Percentiles rank a stretch among this genome's conserved stretches.
phyloP scores from a whole-genome alignment of 495 filamentous ascomycete species.

The Penicillium antarcticum region DNA sequence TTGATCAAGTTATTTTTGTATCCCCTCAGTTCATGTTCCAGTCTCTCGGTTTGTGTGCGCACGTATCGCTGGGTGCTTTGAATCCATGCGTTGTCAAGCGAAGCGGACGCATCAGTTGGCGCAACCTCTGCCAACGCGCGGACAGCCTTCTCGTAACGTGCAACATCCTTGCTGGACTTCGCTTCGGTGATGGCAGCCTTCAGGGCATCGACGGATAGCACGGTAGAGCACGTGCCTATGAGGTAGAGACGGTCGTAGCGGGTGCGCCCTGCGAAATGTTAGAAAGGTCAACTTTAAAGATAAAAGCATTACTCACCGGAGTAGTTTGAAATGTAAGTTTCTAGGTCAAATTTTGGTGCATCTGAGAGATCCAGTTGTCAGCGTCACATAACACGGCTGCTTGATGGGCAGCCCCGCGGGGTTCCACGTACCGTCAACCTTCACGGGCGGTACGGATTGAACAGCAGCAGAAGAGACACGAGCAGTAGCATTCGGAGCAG shows the following conservation, averaged over 20 bases:
- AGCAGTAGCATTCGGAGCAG: background rate
- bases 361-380: slow-evolving; percentile 45
- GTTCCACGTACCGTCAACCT: slow-evolving; percentile 17
- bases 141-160: slow-evolving; percentile 66
- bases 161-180: slow-evolving; percentile 70
- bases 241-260: slow-evolving; percentile 75
- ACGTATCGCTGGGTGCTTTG: slow-evolving; percentile 59
- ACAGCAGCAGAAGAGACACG: too few relatives aligned
- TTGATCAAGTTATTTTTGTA: slow-evolving; percentile 99
- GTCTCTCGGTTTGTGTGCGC: slow-evolving; percentile 61
- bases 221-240: slow-evolving; percentile 74
- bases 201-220: slow-evolving; percentile 76
- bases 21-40: slow-evolving; percentile 79
- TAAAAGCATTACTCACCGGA: slow-evolving; percentile 51
- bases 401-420: slow-evolving; percentile 2
- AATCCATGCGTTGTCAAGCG: slow-evolving; percentile 67
- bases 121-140: slow-evolving; percentile 58
- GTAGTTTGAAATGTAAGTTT: slow-evolving; percentile 90
- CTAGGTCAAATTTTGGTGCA: slow-evolving; percentile 86
- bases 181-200: slow-evolving; percentile 74
- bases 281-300: background rate
- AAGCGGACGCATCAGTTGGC: slow-evolving; percentile 65
- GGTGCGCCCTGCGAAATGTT: slow-evolving; percentile 54
- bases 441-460: background rate
- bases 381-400: background rate